Base-by-base conservation (phyloP, 345 rosid genomes). In the Lepidium sativum region DNA sequence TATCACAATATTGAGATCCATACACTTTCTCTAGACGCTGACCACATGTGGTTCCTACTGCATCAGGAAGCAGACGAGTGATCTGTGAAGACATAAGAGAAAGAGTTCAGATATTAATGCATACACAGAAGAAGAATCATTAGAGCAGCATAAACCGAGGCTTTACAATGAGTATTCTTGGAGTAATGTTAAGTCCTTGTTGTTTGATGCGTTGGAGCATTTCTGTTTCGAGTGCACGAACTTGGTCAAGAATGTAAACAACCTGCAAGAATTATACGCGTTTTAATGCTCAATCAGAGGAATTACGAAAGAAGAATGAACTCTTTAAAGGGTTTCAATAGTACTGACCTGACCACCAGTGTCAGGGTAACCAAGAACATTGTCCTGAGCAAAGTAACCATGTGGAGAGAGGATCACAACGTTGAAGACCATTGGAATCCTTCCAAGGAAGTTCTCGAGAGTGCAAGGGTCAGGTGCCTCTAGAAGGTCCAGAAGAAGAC, bases 391-490 rank as follows among this genome's bases (percentile, higher is more conserved):
- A 49, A 91, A 91, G 86, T 82, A 91, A 13, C 98, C 98, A 54
- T 91, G 98, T 6, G 96, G 96, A 35, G 96, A 73, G 73, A 88
- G 86, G 60, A 91, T 84, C 10, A 91, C 96, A 52, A 91, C 94
- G 47, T 86, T 88, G 71, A 83, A 80, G 20, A 88, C 98, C 95
- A 91, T 84, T 6, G 96, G 96, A 14, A 91, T 82, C 67, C 86
- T 82, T 17, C 84, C 87, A 13, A 91, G 88, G 80, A 88, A 88
- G 11, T 64, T 82, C 71, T 88, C 98, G 0, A 91, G 95, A 40
- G 96, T 82, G 70, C 84, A 84, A 3, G 95, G 96, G 39, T 91
- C 98, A 6, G 98, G 96, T 35, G 96, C 98, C 79, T 91, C 96
- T 0, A 91, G 90, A 74, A 91, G 92, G 72, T 91, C 98, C 69